phyloP scores from a whole-genome alignment of 805 yeast species.

The Spathaspora gorwiae region DNA sequence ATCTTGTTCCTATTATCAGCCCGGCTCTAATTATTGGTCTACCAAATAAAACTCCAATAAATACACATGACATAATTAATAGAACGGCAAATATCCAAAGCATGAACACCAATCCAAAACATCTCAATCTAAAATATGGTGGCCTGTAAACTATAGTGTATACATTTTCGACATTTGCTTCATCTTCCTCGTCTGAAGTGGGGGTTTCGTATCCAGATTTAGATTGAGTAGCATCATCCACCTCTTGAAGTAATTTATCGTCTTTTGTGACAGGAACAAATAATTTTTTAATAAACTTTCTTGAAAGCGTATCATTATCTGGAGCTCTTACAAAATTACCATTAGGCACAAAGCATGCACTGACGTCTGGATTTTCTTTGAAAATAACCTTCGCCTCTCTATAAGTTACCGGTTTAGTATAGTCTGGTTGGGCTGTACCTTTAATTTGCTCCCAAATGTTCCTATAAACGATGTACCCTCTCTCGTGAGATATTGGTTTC shows the following conservation, averaged over 20 bases:
- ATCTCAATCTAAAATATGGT: slow-evolving; percentile 62
- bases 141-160: slow-evolving; percentile 86
- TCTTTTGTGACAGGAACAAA: slow-evolving; percentile 82
- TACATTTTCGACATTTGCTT: slow-evolving; percentile 34
- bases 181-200: slow-evolving; percentile 22
- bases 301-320: slow-evolving; percentile 67
- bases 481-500: slow-evolving; percentile 55
- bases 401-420: slow-evolving; percentile 49
- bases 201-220: slow-evolving; percentile 25
- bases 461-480: slow-evolving; percentile 64
- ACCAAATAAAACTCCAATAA: slow-evolving; percentile 27
- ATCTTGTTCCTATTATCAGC: background rate
- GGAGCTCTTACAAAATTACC: slow-evolving; percentile 88
- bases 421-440: slow-evolving; percentile 48
- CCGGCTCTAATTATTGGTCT: slow-evolving; percentile 14
- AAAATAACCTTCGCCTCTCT: slow-evolving; percentile 43
- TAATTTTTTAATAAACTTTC: slow-evolving; percentile 56
- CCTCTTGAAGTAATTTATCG: slow-evolving; percentile 48
- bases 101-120: slow-evolving; percentile 42
- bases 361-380: slow-evolving; percentile 32
- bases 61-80: slow-evolving; percentile 17
- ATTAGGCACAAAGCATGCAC: slow-evolving; percentile 68
- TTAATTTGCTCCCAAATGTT: slow-evolving; percentile 41
- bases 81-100: slow-evolving; percentile 46
- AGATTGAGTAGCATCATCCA: slow-evolving; percentile 3